Conservation (phyloP, 106 monocot genomes). For the Dendrobium huoshanense region DNA sequence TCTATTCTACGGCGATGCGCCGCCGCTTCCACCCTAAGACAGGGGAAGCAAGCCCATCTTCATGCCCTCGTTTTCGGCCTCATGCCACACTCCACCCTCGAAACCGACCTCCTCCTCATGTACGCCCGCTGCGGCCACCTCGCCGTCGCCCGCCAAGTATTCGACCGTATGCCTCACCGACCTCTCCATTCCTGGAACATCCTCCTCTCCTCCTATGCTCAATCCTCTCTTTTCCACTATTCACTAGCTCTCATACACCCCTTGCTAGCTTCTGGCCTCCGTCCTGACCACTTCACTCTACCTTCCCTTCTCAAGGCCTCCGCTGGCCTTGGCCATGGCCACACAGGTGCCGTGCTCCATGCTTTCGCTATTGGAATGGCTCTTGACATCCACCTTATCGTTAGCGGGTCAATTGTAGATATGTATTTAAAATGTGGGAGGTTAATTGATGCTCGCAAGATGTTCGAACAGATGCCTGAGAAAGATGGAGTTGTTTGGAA, state of each 20-base stretch:
- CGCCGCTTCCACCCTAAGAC: constrained; percentile 4
- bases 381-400: constrained; percentile 25
- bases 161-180: constrained; percentile 48
- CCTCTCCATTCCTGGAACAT: constrained; percentile 63
- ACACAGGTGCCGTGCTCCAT: constrained; percentile 33
- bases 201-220: constrained; percentile 41
- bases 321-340: not conserved
- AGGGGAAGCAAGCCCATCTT: constrained; percentile 48
- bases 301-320: constrained; percentile 52
- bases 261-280: constrained; percentile 17
- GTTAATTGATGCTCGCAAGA: constrained; percentile 21
- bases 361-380: constrained; percentile 29
- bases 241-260: constrained; percentile 21
- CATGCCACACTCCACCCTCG: constrained; percentile 40
- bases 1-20: constrained; percentile 20
- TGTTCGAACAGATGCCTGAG: constrained; percentile 40
- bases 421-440: constrained; percentile 58
- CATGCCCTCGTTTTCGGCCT: constrained; percentile 23
- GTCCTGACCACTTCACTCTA: constrained; percentile 57
- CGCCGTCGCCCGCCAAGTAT: constrained; percentile 23
- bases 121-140: constrained; percentile 33
- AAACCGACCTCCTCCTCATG: constrained; percentile 59
- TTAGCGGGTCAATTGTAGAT: constrained; percentile 37
- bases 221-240: not conserved
- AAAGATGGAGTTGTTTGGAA: constrained; percentile 56